Evolutionary conservation across 768 basidiomycete species (phyloP), one percentile per base, ranked within the genome.

Genomic region (Amanita brunnescens): DNA sequence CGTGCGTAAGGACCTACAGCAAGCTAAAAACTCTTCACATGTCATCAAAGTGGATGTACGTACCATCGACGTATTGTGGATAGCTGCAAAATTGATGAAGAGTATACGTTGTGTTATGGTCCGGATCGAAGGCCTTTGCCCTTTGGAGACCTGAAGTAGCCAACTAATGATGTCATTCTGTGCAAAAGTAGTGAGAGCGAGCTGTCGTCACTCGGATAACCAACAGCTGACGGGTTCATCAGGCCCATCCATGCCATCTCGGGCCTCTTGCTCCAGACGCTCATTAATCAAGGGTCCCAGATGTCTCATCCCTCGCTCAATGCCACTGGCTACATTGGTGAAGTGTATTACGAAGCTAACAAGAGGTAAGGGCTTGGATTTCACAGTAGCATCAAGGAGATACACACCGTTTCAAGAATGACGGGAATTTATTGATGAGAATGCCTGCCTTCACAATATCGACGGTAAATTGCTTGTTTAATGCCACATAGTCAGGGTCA

Each of bases 141-240:
- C 55, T 0, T 73, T 71, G 5, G 59, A 61, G 39, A 46, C 45
- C n/a, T 74, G 73, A 34, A 78, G 62, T 9, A 77, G 59, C 75
- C 75, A 80, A 14, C 68, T 63, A 0, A 78, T 63, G 21, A 78
- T 54, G 51, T 78, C 76, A 46, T 70, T 69, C 77, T 77, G 13
- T 40, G 26, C 46, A 10, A 38, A 14, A 24, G 1, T 18, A 8
- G 26, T 23, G 18, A 32, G 32, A 14, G 45, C 5, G 16, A 46
- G 18, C 49, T 30, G 7, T n/a, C n/a, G 14, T n/a, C 33, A n/a
- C n/a, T n/a, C 21, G 49, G 23, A 18, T n/a, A 7, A 26, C 6
- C 14, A 29, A 16, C 9, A 10, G 33, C 57, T 33, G 24, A 67
- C 66, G 20, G 68, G 67, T 56, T 64, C 67, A 0, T 55, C 64